Evolutionary conservation across 768 basidiomycete genomes (phyloP), one percentile per base, ranked within the genome.

Genomic region (Amanita rimosa): DNA sequence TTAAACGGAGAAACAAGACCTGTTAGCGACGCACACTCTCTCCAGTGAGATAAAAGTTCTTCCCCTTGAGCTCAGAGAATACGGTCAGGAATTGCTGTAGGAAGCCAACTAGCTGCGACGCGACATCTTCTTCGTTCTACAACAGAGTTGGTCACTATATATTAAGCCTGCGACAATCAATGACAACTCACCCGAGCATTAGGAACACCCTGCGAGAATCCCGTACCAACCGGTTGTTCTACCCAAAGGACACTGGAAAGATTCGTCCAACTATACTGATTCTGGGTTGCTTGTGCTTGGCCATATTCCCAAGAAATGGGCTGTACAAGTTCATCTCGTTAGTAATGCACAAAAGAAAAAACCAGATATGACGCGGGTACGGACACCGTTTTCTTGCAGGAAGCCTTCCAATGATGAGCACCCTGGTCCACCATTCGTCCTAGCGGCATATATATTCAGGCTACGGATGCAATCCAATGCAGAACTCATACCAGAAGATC

Each of bases 381-480:
- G 43, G 55, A 83, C 84, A 11, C 85, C 85, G 53, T 85, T 85
- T 58, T 87, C 85, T 59, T 86, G 80, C 3, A 87, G 58, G 31
- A 81, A 61, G 14, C 83, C 85, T 58, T 83, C 78, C 0, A 87
- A 65, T 1, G 83, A 83, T 9, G 82, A 85, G 56, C 85, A 86
- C 24, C 85, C 84, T 0, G 85, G 85, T 1, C 85, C 84, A n/a
- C 85, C 85, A 54, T 85, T 86, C 4, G 79, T 83, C 84, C 83
- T 85, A 46, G 47, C 17, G 29, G 9, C 11, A 27, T 7, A 27
- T 7, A 27, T 42, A 37, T 40, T 26, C 50, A 48, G 46, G 44
- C 44, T 43, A n/a, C 31, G 22, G 19, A 41, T 16, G 14, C 16
- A 14, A 14, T 35, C 8, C 17, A 29, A 6, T 24, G 40, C 40